phyloP scores from a whole-genome alignment of 768 basidiomycete species.

The Rhodotorula diobovata region DNA sequence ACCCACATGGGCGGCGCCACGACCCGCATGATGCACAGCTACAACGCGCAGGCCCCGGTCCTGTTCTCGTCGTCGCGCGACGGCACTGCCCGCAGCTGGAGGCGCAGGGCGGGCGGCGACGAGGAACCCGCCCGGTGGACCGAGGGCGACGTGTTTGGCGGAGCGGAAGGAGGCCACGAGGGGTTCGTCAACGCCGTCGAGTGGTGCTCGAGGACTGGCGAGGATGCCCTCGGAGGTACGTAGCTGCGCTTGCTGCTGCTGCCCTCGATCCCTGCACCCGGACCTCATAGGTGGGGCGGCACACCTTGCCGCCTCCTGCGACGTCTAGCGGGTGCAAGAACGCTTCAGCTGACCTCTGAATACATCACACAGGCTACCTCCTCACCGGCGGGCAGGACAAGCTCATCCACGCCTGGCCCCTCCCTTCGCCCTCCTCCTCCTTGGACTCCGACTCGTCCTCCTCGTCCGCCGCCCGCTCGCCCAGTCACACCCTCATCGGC shows the following conservation, averaged over 20 bases:
- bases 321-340: too few relatives aligned
- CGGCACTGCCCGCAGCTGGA: neutral
- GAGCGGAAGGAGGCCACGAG: neutral
- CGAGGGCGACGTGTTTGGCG: conserved; percentile 12
- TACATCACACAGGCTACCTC: conserved; percentile 60
- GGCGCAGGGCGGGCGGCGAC: neutral
- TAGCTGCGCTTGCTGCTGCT: neutral
- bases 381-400: conserved; percentile 86
- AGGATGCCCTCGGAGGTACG: conserved; percentile 14
- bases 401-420: conserved; percentile 67
- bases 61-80: conserved; percentile 21
- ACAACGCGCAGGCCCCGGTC: neutral
- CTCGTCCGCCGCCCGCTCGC: conserved; percentile 62
- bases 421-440: conserved; percentile 50
- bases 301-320: too few relatives aligned
- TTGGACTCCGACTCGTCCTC: conserved; percentile 46
- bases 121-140: conserved; percentile 2
- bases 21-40: neutral
- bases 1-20: neutral
- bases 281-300: neutral
- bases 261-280: accelerated
- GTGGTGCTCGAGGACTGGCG: conserved; percentile 5
- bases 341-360: neutral
- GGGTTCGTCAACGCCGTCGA: conserved; percentile 39
- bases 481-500: conserved; percentile 75